Base-by-base conservation (phyloP, 177 flowering plant species). In the Vitis hybrid region DNA sequence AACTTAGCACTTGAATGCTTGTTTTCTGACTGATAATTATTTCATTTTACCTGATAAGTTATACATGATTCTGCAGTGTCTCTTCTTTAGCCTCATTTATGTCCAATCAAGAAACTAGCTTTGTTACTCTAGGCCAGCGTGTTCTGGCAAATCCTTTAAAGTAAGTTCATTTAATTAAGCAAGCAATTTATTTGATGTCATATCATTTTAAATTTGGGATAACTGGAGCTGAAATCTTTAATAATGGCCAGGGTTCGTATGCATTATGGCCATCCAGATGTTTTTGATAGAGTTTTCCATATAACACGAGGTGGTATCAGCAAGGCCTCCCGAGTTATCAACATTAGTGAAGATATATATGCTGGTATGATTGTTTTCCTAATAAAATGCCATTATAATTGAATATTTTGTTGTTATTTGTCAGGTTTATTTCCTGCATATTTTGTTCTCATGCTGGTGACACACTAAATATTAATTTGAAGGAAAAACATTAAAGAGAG, bases 241-340 rank as follows among this genome's bases (percentile, higher is more conserved):
- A 50, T 65, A 15, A 39, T 71, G 10, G 75, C 66, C 81, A 90
- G 98, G 89, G 90, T 93, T 14, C 98, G 99, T 22, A 91, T 95
- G 99, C 99, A 95, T 81, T 95, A 95, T 83, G 98, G 99, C 9
- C 99, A 95, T 80, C 99, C 98, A 13, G 99, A 95, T 88, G 99
- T 93, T 67, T 95, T 95, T 78, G 98, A 95, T 75, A 83, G 99
- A 82, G 84, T 91, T 75, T 95, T 93, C 77, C 99, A 95, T 74
- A 85, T 95, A 71, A 95, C 98, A 60, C 86, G 99, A 33, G 99
- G 99, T 75, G 99, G 99, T 66, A 88, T 95, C 75, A 95, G 99
- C 87, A 95, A 95, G 81, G 97, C 98, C n/a, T 95, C 99, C 26
- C 97, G 97, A 16, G 83, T 93, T 70, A 91, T 95, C 62, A 95